A percentile compares a stretch with the other conserved stretches of the same genome.
Conservation (phyloP, 306 rosid genomes). For the Vigna hirtella region DNA sequence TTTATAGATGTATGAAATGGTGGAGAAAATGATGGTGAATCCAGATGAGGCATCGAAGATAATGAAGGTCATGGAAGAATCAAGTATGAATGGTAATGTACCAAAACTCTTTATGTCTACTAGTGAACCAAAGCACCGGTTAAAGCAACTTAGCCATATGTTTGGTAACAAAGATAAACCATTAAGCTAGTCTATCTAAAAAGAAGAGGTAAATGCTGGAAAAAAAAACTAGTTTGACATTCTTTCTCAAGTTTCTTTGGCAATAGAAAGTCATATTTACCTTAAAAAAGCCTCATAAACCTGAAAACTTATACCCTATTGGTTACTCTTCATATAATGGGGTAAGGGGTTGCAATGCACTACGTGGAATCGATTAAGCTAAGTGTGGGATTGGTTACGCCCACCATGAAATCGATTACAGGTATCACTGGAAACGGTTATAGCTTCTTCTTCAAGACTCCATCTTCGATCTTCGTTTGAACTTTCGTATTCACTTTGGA, state of each 20-base stretch:
- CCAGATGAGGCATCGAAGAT: constrained; percentile 75
- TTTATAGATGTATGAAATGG: constrained; percentile 80
- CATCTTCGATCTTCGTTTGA: no score
- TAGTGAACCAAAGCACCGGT: constrained; percentile 62
- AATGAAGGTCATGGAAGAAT: constrained; percentile 66
- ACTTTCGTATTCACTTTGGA: no score
- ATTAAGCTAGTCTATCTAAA: constrained; percentile 52
- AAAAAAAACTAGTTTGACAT: constrained; percentile 59
- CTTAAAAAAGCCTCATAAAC: constrained; percentile 75
- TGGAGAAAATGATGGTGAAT: constrained; percentile 79
- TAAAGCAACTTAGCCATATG: constrained; percentile 72
- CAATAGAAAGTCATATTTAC: constrained; percentile 79
- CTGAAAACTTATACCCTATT: constrained; percentile 50
- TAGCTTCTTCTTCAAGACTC: no score
- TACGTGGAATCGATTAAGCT: no score
- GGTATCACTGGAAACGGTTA: no score
- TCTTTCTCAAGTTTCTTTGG: constrained; percentile 85
- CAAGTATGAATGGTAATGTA: constrained; percentile 47
- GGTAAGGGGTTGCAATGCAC: no score
- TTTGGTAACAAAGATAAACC: constrained; percentile 74
- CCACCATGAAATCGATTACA: no score
- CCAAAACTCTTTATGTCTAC: constrained; percentile 50
- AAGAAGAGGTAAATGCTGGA: constrained; percentile 47
- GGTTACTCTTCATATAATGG: no score
- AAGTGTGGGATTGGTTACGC: no score